A percentile compares a stretch with the other conserved stretches of the same genome.
Conservation (phyloP, 2,329 filamentous ascomycete species). For the Dissoconium aciculare region DNA sequence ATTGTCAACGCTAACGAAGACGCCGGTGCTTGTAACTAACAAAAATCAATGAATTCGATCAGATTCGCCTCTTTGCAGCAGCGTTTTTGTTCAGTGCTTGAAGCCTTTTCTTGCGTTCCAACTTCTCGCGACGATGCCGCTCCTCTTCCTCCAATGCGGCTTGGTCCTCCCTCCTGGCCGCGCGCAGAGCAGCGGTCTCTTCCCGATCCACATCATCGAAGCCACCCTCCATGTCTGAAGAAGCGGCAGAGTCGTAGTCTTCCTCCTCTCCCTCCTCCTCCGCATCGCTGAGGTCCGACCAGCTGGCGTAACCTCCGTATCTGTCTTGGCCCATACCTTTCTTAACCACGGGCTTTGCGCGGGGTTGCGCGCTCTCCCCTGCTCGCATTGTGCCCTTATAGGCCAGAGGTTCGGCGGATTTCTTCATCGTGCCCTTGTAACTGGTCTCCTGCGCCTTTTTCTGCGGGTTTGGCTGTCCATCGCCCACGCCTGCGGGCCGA, state of each 20-base stretch:
- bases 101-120: slow-evolving; percentile 33
- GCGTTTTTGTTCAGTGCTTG: slow-evolving; percentile 22
- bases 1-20: too few species aligned
- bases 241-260: slow-evolving; percentile 60
- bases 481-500: slow-evolving; percentile 15
- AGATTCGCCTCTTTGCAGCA: slow-evolving; percentile 18
- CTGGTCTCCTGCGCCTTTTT: slow-evolving; percentile 23
- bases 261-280: slow-evolving; percentile 47
- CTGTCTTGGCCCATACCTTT: slow-evolving; percentile 21
- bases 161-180: slow-evolving; percentile 53
- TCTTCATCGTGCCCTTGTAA: slow-evolving; percentile 30
- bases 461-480: slow-evolving; percentile 8
- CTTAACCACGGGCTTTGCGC: slow-evolving; percentile 24
- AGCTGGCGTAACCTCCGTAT: slow-evolving; percentile 27
- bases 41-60: too few species aligned
- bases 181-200: slow-evolving; percentile 46
- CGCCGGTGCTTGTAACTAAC: too few species aligned
- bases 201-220: slow-evolving; percentile 59
- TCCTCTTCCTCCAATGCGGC: slow-evolving; percentile 49
- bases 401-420: slow-evolving; percentile 13
- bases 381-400: slow-evolving; percentile 35
- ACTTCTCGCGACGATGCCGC: slow-evolving; percentile 47
- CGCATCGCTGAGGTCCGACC: slow-evolving; percentile 26
- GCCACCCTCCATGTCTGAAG: slow-evolving; percentile 49
- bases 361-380: slow-evolving; percentile 22